Conservation (phyloP, 1,139 yeast genomes). For the Yamadazyma dushanensis region DNA sequence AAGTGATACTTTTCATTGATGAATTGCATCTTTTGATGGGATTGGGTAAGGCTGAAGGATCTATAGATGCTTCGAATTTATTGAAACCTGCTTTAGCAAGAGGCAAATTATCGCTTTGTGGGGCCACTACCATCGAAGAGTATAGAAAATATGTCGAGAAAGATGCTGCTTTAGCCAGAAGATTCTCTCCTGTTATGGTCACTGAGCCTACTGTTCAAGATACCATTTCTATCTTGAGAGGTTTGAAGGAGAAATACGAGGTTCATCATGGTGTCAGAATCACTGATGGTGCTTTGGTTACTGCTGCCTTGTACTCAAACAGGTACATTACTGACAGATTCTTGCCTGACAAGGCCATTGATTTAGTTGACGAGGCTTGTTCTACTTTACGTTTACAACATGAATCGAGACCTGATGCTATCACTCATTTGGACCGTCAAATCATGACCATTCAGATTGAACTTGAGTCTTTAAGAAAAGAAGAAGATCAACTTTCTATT, state of each 20-base stretch:
- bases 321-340: constrained; percentile 90
- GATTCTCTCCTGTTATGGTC: constrained; percentile 86
- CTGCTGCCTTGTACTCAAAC: constrained; percentile 89
- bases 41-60: constrained; percentile 91
- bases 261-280: constrained; percentile 99
- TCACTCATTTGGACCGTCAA: constrained; percentile 82
- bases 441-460: constrained; percentile 95
- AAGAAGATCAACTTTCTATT: constrained; percentile 78
- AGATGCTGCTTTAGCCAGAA: constrained; percentile 87
- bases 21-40: constrained; percentile 92
- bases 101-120: constrained; percentile 90
- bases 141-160: constrained; percentile 85
- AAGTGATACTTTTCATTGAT: constrained; percentile 82
- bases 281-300: constrained; percentile 87
- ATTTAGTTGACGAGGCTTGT: constrained; percentile 95
- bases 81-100: constrained; percentile 93
- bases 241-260: constrained; percentile 90
- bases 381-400: constrained; percentile 92
- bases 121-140: constrained; percentile 92
- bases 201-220: constrained; percentile 93
- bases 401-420: constrained; percentile 94
- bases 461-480: constrained; percentile 88
- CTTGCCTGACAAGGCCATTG: constrained; percentile 95
- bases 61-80: constrained; percentile 92
- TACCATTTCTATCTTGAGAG: constrained; percentile 88